Evolutionary conservation across 495 filamentous ascomycete species (phyloP).

Genomic region (Bathelium albidoporum): DNA sequence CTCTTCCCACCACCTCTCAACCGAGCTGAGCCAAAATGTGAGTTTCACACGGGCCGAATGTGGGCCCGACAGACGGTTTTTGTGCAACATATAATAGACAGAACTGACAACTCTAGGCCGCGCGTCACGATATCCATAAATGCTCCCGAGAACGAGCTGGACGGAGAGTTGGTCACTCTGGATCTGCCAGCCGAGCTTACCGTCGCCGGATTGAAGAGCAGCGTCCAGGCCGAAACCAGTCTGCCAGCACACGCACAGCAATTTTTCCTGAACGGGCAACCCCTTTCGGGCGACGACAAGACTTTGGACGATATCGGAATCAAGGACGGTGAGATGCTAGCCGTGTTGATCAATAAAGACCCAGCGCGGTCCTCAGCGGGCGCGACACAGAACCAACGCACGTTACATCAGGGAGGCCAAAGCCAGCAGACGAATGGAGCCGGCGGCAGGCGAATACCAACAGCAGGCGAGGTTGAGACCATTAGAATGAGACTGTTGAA

Average conservation of each 20-base stretch:
- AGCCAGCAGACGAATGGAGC: constrained; percentile 17
- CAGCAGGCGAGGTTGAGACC: constrained; percentile 60
- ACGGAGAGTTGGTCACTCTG: constrained; percentile 71
- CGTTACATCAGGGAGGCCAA: constrained; percentile 18
- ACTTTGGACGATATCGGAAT: constrained; percentile 76
- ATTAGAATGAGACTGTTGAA: constrained; percentile 72
- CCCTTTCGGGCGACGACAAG: constrained; percentile 63
- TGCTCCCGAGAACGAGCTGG: constrained; percentile 51
- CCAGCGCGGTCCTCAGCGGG: constrained; percentile 4
- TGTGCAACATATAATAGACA: constrained; percentile 3
- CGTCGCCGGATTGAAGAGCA: constrained; percentile 75
- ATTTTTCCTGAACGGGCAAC: constrained; percentile 81
- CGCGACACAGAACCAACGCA: constrained; percentile 13
- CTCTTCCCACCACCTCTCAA: neutral
- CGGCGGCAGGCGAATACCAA: constrained; percentile 5
- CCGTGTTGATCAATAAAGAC: constrained; percentile 50
- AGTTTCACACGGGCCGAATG: constrained; percentile 8
- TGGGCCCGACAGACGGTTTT: constrained; percentile 1
- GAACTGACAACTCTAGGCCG: constrained; percentile 30
- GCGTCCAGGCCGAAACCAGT: constrained; percentile 57
- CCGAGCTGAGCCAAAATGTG: constrained; percentile 13
- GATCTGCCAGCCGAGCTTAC: constrained; percentile 78
- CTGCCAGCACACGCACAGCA: constrained; percentile 51
- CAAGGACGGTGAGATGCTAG: constrained; percentile 85
- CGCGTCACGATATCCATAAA: constrained; percentile 81